Evolutionary conservation across 495 filamentous ascomycete genomes (phyloP), one percentile per base, ranked within the genome.

Genomic region (Lepidopterella palustris): DNA sequence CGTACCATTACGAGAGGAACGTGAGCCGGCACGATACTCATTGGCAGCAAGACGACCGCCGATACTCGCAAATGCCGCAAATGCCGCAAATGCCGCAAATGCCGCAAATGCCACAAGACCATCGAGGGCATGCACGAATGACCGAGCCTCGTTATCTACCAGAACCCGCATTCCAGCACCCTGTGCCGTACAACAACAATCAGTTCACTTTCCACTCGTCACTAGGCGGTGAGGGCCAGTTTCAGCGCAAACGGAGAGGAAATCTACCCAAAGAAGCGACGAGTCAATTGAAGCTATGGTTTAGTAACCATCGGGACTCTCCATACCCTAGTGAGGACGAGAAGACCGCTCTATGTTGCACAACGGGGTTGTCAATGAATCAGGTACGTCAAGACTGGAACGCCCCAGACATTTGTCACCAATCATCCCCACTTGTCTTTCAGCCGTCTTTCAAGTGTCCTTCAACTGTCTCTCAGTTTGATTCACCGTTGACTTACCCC

Each of bases 241-340:
- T 61, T 51, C 61, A 60, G 28, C 35, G 59, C 47, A 67, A 67
- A 40, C 76, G 90, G 52, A 83, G 90, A 42, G 90, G 90, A 2
- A 96, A 96, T 64, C 74, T 96, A 15, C 90, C 90, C 20, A 95
- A 93, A 70, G 84, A 89, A 8, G 86, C 88, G 0, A 95, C 90
- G 0, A 86, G 89, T 71, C 84, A 86, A 55, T 78, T 96, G 39
- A 82, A 87, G n/a, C 75, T 79, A 13, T 96, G 90, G 90, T 89
- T 93, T 59, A 69, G 82, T 47, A 80, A 79, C 21, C 89, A 95
- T 73, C 71, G 91, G 4, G 76, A 83, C 27, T 89, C 92, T 67
- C 90, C 90, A 0, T 96, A 96, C 67, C 90, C 90, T 5, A 90
- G 83, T 29, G 90, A 96, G 68, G 90, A 95, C 51, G 87, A 95